Evolutionary conservation across 176 grass and related monocot species (phyloP).

Genomic region (Olyra latifolia): DNA sequence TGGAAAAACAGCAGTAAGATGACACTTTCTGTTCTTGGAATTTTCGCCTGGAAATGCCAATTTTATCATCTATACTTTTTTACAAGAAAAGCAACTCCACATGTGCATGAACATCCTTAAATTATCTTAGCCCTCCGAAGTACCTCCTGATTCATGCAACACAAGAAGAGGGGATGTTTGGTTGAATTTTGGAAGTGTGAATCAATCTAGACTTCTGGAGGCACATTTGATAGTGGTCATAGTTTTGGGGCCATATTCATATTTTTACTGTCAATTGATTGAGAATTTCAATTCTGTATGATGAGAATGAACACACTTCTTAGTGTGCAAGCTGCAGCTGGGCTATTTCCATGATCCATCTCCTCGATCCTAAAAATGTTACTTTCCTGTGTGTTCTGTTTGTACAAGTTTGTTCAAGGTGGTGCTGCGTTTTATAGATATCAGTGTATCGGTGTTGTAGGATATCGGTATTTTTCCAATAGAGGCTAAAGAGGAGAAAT

Average conservation of each 20-base stretch:
- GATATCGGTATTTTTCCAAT: background rate
- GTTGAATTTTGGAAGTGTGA: too few relatives aligned
- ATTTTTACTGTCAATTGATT: background rate
- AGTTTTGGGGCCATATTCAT: background rate
- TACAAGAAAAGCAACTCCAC: too few relatives aligned
- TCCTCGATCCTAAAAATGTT: background rate
- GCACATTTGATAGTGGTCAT: too few relatives aligned
- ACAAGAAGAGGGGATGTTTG: too few relatives aligned
- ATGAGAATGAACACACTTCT: background rate
- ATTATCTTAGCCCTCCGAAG: too few relatives aligned
- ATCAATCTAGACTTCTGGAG: too few relatives aligned
- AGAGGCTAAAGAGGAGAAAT: background rate
- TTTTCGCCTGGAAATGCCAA: background rate
- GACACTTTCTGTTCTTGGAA: background rate
- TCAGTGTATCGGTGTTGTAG: background rate
- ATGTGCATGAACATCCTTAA: too few relatives aligned
- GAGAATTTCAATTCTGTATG: background rate
- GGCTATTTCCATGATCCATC: background rate
- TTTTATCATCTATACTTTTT: background rate
- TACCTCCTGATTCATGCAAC: too few relatives aligned
- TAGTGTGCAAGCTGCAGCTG: background rate
- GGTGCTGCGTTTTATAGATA: background rate
- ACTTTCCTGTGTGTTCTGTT: background rate
- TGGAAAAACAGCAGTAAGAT: slow-evolving; percentile 80
- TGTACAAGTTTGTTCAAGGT: background rate